These are phyloP conservation scores for Staphylotrichum longicolle DNA, from an alignment of 495 filamentous ascomycete species.

Conservation along the genomic window DNA sequence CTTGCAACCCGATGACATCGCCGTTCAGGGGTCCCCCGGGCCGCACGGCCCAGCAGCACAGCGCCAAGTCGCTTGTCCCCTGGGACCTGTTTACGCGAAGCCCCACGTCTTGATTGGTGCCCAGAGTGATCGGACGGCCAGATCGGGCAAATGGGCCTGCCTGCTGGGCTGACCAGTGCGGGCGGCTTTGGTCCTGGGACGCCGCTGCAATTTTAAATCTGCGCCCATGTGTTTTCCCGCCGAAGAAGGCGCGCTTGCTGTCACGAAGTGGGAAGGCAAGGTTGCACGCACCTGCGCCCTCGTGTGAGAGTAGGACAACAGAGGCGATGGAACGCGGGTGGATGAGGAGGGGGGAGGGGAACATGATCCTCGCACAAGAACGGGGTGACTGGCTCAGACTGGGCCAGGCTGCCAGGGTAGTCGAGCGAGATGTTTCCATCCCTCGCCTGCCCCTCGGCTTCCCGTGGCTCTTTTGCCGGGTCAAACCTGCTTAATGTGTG, in stretches of 20 bases:
- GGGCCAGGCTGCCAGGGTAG: too few species aligned
- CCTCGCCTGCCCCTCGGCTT: slow-evolving; percentile 6
- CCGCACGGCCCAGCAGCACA: slow-evolving; percentile 1
- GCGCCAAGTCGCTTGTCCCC: slow-evolving; percentile 11
- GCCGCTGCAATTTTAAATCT: not conserved
- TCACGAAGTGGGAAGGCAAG: too few species aligned
- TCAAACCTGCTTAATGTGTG: slow-evolving; percentile 1
- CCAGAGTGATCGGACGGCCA: slow-evolving; percentile 22
- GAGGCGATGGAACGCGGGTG: not conserved
- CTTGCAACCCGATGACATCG: not conserved
- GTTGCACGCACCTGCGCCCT: not conserved
- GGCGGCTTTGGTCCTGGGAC: not conserved
- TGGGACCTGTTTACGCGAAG: slow-evolving; percentile 15
- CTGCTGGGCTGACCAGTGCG: not conserved
- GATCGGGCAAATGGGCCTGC: slow-evolving; percentile 12
- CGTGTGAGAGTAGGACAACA: not conserved
- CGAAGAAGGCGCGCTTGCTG: too few species aligned
- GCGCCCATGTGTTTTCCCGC: too few species aligned
- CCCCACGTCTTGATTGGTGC: slow-evolving; percentile 23
- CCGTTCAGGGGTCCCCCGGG: not conserved
- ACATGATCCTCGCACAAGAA: not conserved
- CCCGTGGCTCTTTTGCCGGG: not conserved
- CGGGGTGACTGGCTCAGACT: not conserved
- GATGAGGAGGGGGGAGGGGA: not conserved
- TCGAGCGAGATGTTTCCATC: not conserved